phyloP scores from a whole-genome alignment of 768 basidiomycete genomes.

The Psilocybe azurescens region DNA sequence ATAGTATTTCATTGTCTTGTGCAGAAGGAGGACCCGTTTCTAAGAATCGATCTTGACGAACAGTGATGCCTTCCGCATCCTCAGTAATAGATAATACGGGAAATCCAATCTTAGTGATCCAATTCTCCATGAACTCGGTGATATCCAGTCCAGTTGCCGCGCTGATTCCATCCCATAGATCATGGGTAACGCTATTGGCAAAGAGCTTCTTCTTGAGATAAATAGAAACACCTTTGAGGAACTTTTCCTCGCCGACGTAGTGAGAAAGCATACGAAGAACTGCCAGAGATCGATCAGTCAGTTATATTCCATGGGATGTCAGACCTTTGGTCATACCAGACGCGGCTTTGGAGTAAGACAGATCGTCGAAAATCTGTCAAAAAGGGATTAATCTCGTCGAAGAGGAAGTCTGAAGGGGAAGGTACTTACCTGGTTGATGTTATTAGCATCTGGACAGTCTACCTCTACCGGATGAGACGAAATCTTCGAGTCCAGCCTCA shows the following conservation, averaged over 20 bases:
- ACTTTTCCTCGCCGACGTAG: constrained; percentile 87
- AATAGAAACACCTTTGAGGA: constrained; percentile 87
- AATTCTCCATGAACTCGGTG: constrained; percentile 85
- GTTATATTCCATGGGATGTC: neutral
- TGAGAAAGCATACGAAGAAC: constrained; percentile 93
- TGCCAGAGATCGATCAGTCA: constrained; percentile 21
- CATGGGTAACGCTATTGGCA: constrained; percentile 81
- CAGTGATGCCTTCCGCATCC: constrained; percentile 66
- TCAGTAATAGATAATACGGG: constrained; percentile 91
- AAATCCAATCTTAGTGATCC: constrained; percentile 90
- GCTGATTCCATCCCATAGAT: constrained; percentile 88
- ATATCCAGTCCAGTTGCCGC: constrained; percentile 78
- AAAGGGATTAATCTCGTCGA: neutral
- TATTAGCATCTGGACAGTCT: constrained; percentile 83
- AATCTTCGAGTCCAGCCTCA: constrained; percentile 81
- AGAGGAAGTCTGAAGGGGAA: neutral
- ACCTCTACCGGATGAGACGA: constrained; percentile 96
- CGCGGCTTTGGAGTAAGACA: constrained; percentile 87
- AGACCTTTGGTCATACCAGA: constrained; percentile 51
- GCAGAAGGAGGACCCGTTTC: constrained; percentile 79
- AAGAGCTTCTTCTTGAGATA: constrained; percentile 92
- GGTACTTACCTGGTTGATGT: constrained; percentile 71
- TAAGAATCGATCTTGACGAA: constrained; percentile 93
- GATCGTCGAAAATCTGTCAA: constrained; percentile 82
- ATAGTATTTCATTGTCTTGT: constrained; percentile 87